Percentiles rank a stretch among this genome's conserved stretches.
Evolutionary conservation across 2,329 filamentous ascomycete species (phyloP).

Genomic region (Cordyceps fumosorosea): DNA sequence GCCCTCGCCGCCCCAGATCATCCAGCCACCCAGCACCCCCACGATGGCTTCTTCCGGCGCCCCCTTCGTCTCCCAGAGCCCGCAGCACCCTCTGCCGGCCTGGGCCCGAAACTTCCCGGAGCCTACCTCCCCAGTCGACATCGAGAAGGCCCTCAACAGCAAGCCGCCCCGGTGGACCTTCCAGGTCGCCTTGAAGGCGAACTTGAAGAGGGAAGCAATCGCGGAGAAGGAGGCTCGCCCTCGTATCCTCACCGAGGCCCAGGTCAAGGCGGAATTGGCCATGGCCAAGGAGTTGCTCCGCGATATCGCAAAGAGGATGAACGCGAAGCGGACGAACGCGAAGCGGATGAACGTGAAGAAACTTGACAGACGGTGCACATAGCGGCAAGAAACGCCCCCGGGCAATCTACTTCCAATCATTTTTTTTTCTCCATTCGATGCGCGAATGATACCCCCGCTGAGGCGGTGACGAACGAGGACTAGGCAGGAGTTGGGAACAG

Average conservation of each 20-base stretch:
- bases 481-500: neutral
- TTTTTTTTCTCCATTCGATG: neutral
- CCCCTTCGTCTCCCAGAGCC: conserved; percentile 11
- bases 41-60: neutral
- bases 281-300: conserved; percentile 42
- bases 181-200: conserved; percentile 28
- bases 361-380: conserved; percentile 13
- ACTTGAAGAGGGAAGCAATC: conserved; percentile 17
- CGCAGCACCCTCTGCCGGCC: conserved; percentile 27
- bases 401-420: neutral
- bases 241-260: conserved; percentile 19
- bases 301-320: conserved; percentile 16
- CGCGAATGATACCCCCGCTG: conserved; percentile 3
- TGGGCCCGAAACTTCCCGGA: conserved; percentile 34
- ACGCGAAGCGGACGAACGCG: conserved; percentile 14
- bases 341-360: neutral
- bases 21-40: conserved; percentile 7
- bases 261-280: conserved; percentile 36
- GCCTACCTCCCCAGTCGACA: conserved; percentile 32
- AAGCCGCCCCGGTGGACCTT: conserved; percentile 37
- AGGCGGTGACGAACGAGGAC: neutral
- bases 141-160: conserved; percentile 37
- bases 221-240: conserved; percentile 14
- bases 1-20: no score
- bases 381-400: neutral